A percentile compares a stretch with the other conserved stretches of the same genome.
Evolutionary conservation across 306 rosid species (phyloP).

Genomic region (Elaeagnus macrophylla): DNA sequence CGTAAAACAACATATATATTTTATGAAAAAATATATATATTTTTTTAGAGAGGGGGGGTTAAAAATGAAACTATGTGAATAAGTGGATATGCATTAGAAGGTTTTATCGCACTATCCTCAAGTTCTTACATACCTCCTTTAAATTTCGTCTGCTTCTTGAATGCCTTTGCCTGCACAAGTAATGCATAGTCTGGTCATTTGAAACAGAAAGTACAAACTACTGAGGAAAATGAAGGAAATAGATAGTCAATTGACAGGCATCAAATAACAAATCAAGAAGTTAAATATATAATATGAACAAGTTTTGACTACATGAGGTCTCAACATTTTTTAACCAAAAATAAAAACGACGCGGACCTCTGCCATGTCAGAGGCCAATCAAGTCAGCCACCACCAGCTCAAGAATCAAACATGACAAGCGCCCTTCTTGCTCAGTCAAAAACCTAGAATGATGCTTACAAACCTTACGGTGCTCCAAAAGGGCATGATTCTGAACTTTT

Average conservation of each 20-base stretch:
- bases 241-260: neutral
- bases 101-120: slow-evolving; percentile 3
- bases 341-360: too few relatives aligned
- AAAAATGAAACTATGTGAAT: neutral
- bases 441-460: neutral
- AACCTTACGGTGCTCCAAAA: too few relatives aligned
- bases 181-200: slow-evolving; percentile 1
- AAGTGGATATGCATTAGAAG: too few relatives aligned
- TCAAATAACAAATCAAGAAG: neutral
- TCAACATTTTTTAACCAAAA: too few relatives aligned
- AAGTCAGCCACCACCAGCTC: too few relatives aligned
- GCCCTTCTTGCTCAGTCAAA: neutral
- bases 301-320: neutral
- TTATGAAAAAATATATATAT: too few relatives aligned
- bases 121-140: slow-evolving; percentile 61
- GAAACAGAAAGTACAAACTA: slow-evolving; percentile 1
- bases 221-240: neutral
- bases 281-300: neutral
- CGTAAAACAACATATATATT: too few relatives aligned
- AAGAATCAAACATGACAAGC: neutral
- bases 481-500: too few relatives aligned
- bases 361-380: too few relatives aligned
- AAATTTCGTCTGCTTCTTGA: slow-evolving; percentile 67
- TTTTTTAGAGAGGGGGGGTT: neutral
- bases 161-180: slow-evolving; percentile 56